A percentile compares a stretch with the other conserved stretches of the same genome.
These are phyloP conservation scores for Mycena crocata DNA, from an alignment of 768 basidiomycete species.

Conservation along the genomic window DNA sequence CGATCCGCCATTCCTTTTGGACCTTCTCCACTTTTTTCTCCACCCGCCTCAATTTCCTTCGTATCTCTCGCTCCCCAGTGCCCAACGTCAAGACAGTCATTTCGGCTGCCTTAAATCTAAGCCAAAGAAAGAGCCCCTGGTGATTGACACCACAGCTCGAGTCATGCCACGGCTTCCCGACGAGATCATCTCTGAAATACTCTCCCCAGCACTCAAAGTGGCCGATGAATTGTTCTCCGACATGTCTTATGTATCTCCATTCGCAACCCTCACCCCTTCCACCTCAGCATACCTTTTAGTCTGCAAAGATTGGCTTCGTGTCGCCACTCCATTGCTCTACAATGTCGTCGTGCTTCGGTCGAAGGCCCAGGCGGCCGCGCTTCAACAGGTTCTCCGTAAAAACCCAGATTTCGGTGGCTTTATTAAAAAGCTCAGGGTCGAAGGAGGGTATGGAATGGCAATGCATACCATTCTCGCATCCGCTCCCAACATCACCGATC, in stretches of 20 bases:
- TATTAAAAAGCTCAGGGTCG: not conserved
- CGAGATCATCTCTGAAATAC: not conserved
- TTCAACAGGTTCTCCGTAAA: not conserved
- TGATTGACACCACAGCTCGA: too few relatives aligned
- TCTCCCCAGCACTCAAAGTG: not conserved
- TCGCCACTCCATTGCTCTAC: not conserved
- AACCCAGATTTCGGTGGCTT: not conserved
- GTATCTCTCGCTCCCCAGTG: too few relatives aligned
- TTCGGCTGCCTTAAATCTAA: too few relatives aligned
- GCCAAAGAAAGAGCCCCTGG: too few relatives aligned
- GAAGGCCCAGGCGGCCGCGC: not conserved
- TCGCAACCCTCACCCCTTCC: not conserved
- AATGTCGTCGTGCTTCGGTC: not conserved
- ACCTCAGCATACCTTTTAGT: not conserved
- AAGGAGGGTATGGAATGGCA: not conserved
- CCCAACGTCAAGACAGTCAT: too few relatives aligned
- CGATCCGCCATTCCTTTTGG: too few relatives aligned
- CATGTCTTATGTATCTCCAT: not conserved
- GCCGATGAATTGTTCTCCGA: not conserved
- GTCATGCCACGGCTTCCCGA: not conserved
- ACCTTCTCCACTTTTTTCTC: too few relatives aligned
- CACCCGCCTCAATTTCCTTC: too few relatives aligned
- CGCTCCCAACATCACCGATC: too few relatives aligned
- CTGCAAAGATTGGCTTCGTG: not conserved
- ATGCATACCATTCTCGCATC: not conserved